phyloP scores from a whole-genome alignment of 2,329 filamentous ascomycete species.

The Fusarium sp. region DNA sequence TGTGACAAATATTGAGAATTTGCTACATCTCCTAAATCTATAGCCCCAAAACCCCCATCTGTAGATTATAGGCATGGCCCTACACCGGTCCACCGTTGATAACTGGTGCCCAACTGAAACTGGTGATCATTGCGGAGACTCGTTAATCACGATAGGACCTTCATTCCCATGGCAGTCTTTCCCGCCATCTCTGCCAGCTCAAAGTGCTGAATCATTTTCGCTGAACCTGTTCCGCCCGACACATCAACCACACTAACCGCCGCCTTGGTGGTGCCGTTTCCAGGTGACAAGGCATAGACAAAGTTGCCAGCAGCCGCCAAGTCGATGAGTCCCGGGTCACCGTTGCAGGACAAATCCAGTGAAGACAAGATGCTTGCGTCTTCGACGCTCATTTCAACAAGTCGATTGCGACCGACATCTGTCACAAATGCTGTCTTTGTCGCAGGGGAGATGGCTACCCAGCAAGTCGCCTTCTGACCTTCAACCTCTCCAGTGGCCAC shows the following conservation, averaged over 20 bases:
- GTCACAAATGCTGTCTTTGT: conserved; percentile 68
- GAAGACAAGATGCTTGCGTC: conserved; percentile 60
- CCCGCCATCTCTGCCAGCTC: conserved; percentile 38
- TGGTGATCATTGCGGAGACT: background rate
- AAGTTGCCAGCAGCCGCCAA: conserved; percentile 63
- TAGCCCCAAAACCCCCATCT: background rate
- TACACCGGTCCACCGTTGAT: background rate
- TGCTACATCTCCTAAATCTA: background rate
- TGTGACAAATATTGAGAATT: background rate
- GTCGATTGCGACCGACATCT: conserved; percentile 62
- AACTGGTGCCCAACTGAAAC: background rate
- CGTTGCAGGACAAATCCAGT: conserved; percentile 57
- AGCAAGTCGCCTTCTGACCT: conserved; percentile 68
- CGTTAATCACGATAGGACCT: background rate
- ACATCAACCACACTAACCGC: conserved; percentile 54
- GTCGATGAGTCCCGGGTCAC: conserved; percentile 67
- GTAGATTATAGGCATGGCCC: background rate
- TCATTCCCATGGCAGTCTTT: background rate
- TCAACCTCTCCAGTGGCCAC: conserved; percentile 56
- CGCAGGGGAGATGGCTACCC: conserved; percentile 61
- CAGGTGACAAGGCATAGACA: conserved; percentile 68
- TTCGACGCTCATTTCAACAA: conserved; percentile 66
- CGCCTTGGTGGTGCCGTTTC: conserved; percentile 57
- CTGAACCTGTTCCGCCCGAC: conserved; percentile 13
- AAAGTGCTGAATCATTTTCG: conserved; percentile 49